Percentiles rank a stretch among this genome's conserved stretches.
Conservation (phyloP, 345 rosid genomes). For the Hevea brasiliensis region DNA sequence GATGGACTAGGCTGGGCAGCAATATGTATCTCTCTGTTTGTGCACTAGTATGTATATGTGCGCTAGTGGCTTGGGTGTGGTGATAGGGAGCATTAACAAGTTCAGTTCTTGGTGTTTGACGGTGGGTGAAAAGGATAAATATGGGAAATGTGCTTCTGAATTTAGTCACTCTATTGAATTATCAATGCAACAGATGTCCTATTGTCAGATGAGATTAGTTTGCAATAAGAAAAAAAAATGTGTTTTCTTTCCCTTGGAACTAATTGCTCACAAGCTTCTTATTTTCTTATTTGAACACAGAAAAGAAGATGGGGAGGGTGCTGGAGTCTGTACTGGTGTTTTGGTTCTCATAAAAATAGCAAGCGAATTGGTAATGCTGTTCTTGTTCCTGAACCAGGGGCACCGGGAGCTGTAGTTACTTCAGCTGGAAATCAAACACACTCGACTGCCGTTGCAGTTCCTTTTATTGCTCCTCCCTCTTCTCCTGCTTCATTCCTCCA, state of each 20-base stretch:
- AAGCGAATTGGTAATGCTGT: constrained; percentile 85
- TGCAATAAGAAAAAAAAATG: background rate
- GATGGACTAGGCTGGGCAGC: too few species aligned
- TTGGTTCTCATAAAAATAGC: constrained; percentile 67
- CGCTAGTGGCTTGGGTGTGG: background rate
- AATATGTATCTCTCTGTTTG: too few species aligned
- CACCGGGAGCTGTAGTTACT: constrained; percentile 39
- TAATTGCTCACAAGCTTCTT: constrained; percentile 2
- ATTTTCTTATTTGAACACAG: constrained; percentile 37
- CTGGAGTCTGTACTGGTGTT: constrained; percentile 75
- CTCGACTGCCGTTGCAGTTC: constrained; percentile 50
- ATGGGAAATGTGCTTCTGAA: constrained; percentile 2
- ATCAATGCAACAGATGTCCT: background rate
- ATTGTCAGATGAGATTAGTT: background rate
- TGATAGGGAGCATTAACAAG: background rate
- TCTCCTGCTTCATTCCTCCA: constrained; percentile 91
- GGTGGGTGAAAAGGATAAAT: background rate
- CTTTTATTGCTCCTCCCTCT: constrained; percentile 92
- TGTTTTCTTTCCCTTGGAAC: constrained; percentile 9
- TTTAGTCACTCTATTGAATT: background rate
- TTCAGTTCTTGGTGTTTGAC: background rate
- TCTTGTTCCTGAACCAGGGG: constrained; percentile 62
- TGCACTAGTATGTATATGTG: background rate
- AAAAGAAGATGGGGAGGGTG: constrained; percentile 88
- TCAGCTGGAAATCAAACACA: constrained; percentile 40